Percentiles rank a stretch among this genome's conserved stretches.
Evolutionary conservation across 2,329 filamentous ascomycete species (phyloP).

Genomic region (Podosphaera fusca): DNA sequence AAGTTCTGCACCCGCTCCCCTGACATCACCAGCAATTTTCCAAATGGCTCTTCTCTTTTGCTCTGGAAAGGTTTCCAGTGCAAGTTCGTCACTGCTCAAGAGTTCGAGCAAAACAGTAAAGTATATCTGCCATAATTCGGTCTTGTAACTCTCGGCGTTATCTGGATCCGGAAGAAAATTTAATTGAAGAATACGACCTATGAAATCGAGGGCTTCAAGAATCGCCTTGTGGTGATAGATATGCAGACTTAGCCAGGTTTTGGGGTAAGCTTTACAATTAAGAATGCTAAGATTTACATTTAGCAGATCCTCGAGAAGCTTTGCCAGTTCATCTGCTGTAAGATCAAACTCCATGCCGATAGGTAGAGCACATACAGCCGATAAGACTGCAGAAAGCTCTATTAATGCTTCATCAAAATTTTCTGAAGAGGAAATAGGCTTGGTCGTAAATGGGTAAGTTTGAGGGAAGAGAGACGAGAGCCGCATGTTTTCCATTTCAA

Average conservation of each 20-base stretch:
- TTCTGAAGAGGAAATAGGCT: conserved; percentile 31
- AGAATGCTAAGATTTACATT: conserved; percentile 77
- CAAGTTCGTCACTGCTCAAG: conserved; percentile 69
- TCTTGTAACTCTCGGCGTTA: conserved; percentile 63
- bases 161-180: conserved; percentile 73
- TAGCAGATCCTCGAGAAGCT: conserved; percentile 55
- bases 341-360: conserved; percentile 55
- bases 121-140: conserved; percentile 80
- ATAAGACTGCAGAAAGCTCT: conserved; percentile 71
- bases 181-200: conserved; percentile 59
- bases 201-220: conserved; percentile 63
- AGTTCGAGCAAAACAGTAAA: conserved; percentile 76
- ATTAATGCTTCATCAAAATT: conserved; percentile 68
- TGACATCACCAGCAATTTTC: conserved; percentile 95
- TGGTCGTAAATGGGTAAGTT: conserved; percentile 68
- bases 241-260: conserved; percentile 74
- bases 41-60: conserved; percentile 90
- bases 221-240: conserved; percentile 84
- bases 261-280: conserved; percentile 70
- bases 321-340: conserved; percentile 48
- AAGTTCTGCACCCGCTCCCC: conserved; percentile 73
- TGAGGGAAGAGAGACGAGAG: conserved; percentile 80
- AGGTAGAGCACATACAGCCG: conserved; percentile 53
- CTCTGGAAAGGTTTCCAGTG: conserved; percentile 86
- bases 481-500: conserved; percentile 29